A percentile compares a stretch with the other conserved stretches of the same genome.
Evolutionary conservation across 345 rosid species (phyloP).

Genomic region (Arabidopsis suecica): DNA sequence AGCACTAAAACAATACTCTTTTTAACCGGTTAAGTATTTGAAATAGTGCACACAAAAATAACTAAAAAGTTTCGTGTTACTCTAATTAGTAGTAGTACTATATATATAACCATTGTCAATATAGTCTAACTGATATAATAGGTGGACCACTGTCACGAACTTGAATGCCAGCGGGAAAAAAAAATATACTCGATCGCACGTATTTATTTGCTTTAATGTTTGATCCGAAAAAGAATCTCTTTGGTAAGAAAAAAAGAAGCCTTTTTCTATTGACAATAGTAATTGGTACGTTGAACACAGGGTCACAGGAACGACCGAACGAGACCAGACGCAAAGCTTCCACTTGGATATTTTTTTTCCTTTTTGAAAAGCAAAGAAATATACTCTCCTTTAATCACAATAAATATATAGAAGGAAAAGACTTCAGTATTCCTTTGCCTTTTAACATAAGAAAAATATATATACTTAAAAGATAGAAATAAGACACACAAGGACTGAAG

Average conservation of each 20-base stretch:
- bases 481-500: slow-evolving; percentile 19
- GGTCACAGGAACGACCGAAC: neutral
- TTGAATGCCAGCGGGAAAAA: neutral
- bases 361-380: neutral
- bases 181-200: neutral
- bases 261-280: neutral
- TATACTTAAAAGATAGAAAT: neutral
- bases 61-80: neutral
- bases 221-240: neutral
- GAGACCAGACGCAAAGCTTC: neutral
- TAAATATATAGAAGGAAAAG: neutral
- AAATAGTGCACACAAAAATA: neutral
- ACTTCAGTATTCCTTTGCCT: neutral
- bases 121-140: neutral
- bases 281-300: neutral
- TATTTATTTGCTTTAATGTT: slow-evolving; percentile 5
- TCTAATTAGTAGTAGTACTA: neutral
- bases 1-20: neutral
- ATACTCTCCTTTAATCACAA: neutral
- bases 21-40: neutral
- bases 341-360: neutral
- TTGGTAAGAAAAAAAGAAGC: neutral
- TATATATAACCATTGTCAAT: neutral
- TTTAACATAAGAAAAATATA: slow-evolving; percentile 15
- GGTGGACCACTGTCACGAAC: neutral